Base-by-base conservation (phyloP, 257 asterid species). In the Dorcoceras hygrometricum region DNA sequence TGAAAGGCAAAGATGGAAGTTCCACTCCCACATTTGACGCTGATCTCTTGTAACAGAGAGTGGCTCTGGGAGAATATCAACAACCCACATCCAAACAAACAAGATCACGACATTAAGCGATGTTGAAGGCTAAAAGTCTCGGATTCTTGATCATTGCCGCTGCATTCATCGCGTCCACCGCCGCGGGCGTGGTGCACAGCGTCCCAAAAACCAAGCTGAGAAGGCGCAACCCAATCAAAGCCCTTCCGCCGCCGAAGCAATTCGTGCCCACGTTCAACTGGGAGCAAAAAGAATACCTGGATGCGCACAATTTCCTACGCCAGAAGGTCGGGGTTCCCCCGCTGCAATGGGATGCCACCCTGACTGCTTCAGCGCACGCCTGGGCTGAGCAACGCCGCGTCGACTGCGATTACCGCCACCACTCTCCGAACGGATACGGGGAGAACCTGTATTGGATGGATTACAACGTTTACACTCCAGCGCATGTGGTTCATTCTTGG, bases 371-470 rank as follows among this genome's bases (percentile, higher is more conserved):
- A 8, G 80, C 96, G 1, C 83, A 68, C 9, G 32, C 71, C 0
- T 86, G 89, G 91, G 92, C 87, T 2, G n/a, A 24, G 67, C 54
- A 58, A 7, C 88, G 87, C 28, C 77, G 72, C 61, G 22, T 14
- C 0, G 87, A 83, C 66, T 88, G 93, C 90, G 43, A 77, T 31
- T 82, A 72, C 80, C 77, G 92, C n/a, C 32, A 8, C 0, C 92
- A 89, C 68, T 89, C 96, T 0, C 3, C 24, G 2, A 74, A 71
- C 31, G 59, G 2, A 0, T 73, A 75, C 61, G 90, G 90, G 10
- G 96, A 87, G 78, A 89, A 81, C 79, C 84, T 80, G 3, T 85
- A 59, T 57, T 83, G 73, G 85, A 83, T 76, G 85, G 68, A 36
- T 28, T 89, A 89, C 69, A 76, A 77, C 3, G 90, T 85, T 67